Conservation (phyloP, 2,329 filamentous ascomycete species). For the Escovopsis sp. region DNA sequence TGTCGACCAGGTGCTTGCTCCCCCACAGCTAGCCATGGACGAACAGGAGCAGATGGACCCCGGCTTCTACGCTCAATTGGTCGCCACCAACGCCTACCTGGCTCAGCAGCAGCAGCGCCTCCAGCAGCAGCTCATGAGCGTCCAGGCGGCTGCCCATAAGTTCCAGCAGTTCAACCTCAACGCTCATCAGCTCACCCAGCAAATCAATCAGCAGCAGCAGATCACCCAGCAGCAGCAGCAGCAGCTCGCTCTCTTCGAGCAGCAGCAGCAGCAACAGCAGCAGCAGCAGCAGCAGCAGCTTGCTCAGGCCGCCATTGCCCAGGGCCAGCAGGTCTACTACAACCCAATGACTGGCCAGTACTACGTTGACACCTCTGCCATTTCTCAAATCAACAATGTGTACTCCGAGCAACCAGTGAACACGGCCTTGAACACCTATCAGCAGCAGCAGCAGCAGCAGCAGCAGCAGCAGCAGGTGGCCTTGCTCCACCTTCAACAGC, state of each 20-base stretch:
- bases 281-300: slow-evolving; percentile 27
- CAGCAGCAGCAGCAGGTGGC: slow-evolving; percentile 32
- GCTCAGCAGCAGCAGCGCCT: slow-evolving; percentile 90
- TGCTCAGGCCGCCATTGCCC: slow-evolving; percentile 24
- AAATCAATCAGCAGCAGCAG: slow-evolving; percentile 32
- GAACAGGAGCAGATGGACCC: slow-evolving; percentile 69
- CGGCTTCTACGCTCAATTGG: slow-evolving; percentile 70
- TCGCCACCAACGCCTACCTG: slow-evolving; percentile 83
- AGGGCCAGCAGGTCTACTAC: slow-evolving; percentile 69
- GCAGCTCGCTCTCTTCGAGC: slow-evolving; percentile 19
- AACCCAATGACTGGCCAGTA: slow-evolving; percentile 81
- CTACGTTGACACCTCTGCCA: slow-evolving; percentile 53
- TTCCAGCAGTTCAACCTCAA: slow-evolving; percentile 64
- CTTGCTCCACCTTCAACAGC: slow-evolving; percentile 27
- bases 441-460: slow-evolving; percentile 27
- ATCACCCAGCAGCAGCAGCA: slow-evolving; percentile 29
- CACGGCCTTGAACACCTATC: slow-evolving; percentile 17
- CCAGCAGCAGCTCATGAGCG: slow-evolving; percentile 77
- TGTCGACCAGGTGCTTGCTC: slow-evolving; percentile 78
- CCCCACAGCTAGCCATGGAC: slow-evolving; percentile 64
- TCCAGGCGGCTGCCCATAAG: slow-evolving; percentile 72
- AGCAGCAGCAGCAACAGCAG: slow-evolving; percentile 28
- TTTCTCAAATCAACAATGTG: slow-evolving; percentile 27
- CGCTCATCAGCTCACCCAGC: slow-evolving; percentile 31
- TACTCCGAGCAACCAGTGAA: slow-evolving; percentile 30